Conservation (phyloP, 1,284 basidiomycete genomes). For the Cryptococcus hybrid region DNA sequence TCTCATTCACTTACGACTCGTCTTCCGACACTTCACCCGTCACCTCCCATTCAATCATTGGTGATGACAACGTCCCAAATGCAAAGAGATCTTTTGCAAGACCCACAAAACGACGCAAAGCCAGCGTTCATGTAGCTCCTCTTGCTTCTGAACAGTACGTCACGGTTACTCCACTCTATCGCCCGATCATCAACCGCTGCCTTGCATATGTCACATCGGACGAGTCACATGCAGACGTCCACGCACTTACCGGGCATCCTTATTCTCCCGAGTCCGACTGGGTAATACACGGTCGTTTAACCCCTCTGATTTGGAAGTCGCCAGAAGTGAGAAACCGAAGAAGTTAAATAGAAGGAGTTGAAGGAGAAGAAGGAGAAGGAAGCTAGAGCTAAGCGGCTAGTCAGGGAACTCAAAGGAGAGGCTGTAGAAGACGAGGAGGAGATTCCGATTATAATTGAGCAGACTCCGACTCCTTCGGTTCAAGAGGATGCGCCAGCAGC, state of each 20-base stretch:
- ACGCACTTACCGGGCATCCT: slow-evolving; percentile 12
- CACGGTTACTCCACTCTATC: slow-evolving; percentile 28
- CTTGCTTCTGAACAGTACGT: slow-evolving; percentile 10
- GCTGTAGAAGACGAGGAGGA: neutral
- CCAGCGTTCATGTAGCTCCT: neutral
- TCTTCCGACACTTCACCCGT: neutral
- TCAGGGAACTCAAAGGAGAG: slow-evolving; percentile 1
- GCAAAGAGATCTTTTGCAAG: neutral
- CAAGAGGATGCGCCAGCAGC: neutral
- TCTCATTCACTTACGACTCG: neutral
- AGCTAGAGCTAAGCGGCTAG: neutral
- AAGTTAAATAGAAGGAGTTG: slow-evolving; percentile 16
- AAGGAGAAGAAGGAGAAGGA: slow-evolving; percentile 14
- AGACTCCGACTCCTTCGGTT: neutral
- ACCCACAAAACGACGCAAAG: neutral
- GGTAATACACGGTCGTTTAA: slow-evolving; percentile 31
- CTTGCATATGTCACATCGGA: slow-evolving; percentile 10
- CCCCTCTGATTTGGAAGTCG: slow-evolving; percentile 31
- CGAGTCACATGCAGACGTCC: neutral
- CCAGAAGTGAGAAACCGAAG: neutral
- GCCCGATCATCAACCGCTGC: slow-evolving; percentile 33
- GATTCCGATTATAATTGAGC: neutral
- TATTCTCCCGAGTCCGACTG: slow-evolving; percentile 32
- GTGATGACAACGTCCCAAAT: no score
- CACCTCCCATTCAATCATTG: neutral